Evolutionary conservation across 495 filamentous ascomycete species (phyloP).

Genomic region (Hypomontagnella monticulosa): DNA sequence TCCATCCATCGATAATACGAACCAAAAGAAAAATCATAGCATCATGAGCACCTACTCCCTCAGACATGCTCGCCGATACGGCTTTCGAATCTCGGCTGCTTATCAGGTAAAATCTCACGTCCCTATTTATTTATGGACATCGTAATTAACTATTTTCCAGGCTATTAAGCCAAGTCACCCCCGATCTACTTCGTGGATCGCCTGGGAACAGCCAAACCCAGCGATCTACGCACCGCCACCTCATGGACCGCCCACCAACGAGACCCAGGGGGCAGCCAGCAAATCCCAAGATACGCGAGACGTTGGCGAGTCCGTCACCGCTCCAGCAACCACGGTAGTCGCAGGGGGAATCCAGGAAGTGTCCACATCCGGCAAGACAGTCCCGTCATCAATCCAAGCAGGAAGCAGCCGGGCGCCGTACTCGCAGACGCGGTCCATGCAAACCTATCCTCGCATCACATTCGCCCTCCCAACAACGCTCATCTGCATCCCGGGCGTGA

Average conservation of each 20-base stretch:
- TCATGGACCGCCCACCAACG: conserved; percentile 7
- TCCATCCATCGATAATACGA: conserved; percentile 5
- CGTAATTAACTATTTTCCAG: conserved; percentile 2
- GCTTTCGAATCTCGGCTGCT: not conserved
- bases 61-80: not conserved
- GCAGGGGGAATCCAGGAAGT: conserved; percentile 20
- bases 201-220: conserved; percentile 42
- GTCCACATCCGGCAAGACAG: conserved; percentile 26
- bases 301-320: conserved; percentile 4
- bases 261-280: conserved; percentile 1
- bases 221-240: conserved; percentile 25
- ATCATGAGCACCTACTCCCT: conserved; percentile 20
- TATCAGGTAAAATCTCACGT: not conserved
- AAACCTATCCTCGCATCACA: too few species aligned
- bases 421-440: conserved; percentile 11
- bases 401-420: conserved; percentile 8
- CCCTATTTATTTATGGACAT: not conserved
- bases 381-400: conserved; percentile 29
- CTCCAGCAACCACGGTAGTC: conserved; percentile 3
- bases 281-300: conserved; percentile 4
- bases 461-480: conserved; percentile 32
- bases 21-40: conserved; percentile 22
- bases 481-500: conserved; percentile 25
- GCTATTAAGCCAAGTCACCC: conserved; percentile 3
- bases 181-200: conserved; percentile 41